Conservation (phyloP, 345 rosid genomes). For the Leavenworthia alabamica region DNA sequence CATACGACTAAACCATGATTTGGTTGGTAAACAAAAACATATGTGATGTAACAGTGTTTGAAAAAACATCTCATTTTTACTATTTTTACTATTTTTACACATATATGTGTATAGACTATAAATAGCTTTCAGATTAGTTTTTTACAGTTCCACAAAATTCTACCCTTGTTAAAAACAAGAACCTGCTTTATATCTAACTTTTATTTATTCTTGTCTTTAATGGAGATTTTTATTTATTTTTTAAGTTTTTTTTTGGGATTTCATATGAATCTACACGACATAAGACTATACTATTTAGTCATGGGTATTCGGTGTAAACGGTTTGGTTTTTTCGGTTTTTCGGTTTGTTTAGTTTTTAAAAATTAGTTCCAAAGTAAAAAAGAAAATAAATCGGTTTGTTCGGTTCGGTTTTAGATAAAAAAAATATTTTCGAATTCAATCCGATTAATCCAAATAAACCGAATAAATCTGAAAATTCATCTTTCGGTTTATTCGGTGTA, state of each 20-base stretch:
- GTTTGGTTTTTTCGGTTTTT: no score
- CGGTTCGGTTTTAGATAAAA: no score
- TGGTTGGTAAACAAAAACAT: not conserved
- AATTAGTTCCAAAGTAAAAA: no score
- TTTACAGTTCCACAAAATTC: slow-evolving; percentile 20
- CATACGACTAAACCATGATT: not conserved
- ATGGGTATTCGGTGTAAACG: no score
- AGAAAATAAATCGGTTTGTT: no score
- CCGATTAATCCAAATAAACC: no score
- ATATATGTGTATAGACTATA: slow-evolving; percentile 10
- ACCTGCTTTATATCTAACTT: not conserved
- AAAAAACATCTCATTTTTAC: not conserved
- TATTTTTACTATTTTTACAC: not conserved
- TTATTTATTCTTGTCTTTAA: not conserved
- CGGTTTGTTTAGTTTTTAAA: no score
- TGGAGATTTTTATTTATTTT: not conserved
- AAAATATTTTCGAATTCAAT: no score
- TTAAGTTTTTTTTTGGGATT: not conserved
- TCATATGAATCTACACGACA: not conserved
- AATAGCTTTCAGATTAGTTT: slow-evolving; percentile 9
- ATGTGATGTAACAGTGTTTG: not conserved
- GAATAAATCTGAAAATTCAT: no score
- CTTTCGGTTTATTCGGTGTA: no score
- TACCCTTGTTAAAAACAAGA: slow-evolving; percentile 14
- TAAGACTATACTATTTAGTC: no score